Evolutionary conservation across 495 filamentous ascomycete species (phyloP).

Genomic region (Penicillium pulvis): DNA sequence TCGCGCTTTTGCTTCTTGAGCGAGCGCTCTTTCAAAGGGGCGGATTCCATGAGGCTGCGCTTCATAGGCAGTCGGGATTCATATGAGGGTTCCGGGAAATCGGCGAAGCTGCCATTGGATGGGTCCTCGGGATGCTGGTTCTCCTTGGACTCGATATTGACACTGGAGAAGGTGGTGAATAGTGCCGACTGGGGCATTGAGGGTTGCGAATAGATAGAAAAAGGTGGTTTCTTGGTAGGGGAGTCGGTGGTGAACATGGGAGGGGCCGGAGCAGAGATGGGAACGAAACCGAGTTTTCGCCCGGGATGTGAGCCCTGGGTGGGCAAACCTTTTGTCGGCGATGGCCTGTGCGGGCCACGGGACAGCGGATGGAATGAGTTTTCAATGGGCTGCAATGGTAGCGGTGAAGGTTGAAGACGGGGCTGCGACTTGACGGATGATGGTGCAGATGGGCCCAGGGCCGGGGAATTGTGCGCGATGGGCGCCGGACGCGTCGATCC

Average conservation of each 20-base stretch:
- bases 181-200: constrained; percentile 63
- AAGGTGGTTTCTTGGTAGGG: constrained; percentile 73
- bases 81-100: constrained; percentile 58
- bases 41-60: constrained; percentile 69
- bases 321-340: constrained; percentile 56
- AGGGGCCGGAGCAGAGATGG: constrained; percentile 70
- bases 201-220: constrained; percentile 42
- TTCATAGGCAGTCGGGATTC: constrained; percentile 64
- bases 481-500: constrained; percentile 65
- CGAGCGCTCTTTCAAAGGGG: constrained; percentile 69
- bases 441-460: constrained; percentile 55
- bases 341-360: constrained; percentile 52
- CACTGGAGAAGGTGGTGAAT: constrained; percentile 62
- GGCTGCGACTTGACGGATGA: constrained; percentile 50
- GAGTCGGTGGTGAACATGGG: constrained; percentile 78
- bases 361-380: constrained; percentile 57
- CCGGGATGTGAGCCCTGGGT: constrained; percentile 39
- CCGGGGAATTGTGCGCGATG: constrained; percentile 65
- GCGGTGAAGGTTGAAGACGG: constrained; percentile 47
- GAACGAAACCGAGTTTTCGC: constrained; percentile 51
- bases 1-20: constrained; percentile 62
- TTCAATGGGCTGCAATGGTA: constrained; percentile 52
- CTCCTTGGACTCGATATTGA: constrained; percentile 61
- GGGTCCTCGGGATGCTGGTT: constrained; percentile 54
- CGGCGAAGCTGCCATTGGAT: constrained; percentile 52